Conservation (phyloP, 2,329 filamentous ascomycete species). For the Furcasterigmium furcatum region DNA sequence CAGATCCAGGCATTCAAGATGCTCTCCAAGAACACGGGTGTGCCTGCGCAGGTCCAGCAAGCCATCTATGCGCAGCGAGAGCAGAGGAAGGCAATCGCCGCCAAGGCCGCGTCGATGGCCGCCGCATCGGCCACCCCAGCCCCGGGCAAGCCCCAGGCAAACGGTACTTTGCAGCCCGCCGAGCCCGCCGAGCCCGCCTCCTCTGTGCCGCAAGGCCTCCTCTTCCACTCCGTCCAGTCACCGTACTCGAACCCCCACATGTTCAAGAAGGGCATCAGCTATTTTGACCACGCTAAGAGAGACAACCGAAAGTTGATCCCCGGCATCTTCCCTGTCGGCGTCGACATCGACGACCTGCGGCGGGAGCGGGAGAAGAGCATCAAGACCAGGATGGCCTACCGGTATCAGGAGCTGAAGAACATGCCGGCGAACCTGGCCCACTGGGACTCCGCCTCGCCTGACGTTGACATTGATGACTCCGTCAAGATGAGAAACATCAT, state of each 20-base stretch:
- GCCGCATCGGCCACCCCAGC: slow-evolving; percentile 20
- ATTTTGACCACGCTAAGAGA: slow-evolving; percentile 73
- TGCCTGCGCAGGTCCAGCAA: slow-evolving; percentile 76
- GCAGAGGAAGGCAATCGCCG: slow-evolving; percentile 57
- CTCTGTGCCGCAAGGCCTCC: slow-evolving; percentile 34
- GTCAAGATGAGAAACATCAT: slow-evolving; percentile 89
- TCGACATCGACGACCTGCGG: slow-evolving; percentile 81
- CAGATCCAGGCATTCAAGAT: slow-evolving; percentile 93
- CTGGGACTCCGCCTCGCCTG: slow-evolving; percentile 75
- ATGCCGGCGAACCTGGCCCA: slow-evolving; percentile 82
- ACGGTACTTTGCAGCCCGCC: not conserved
- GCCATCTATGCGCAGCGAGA: slow-evolving; percentile 75
- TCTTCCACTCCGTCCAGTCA: slow-evolving; percentile 72
- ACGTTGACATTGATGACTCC: slow-evolving; percentile 69
- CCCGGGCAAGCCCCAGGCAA: slow-evolving; percentile 7
- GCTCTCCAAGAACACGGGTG: slow-evolving; percentile 79
- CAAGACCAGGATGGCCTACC: slow-evolving; percentile 84
- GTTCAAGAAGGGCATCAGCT: slow-evolving; percentile 63
- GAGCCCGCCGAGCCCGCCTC: slow-evolving; percentile 16
- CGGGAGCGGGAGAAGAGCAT: slow-evolving; percentile 85
- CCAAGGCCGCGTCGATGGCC: slow-evolving; percentile 41
- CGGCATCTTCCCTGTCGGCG: slow-evolving; percentile 81
- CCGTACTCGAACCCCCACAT: slow-evolving; percentile 57
- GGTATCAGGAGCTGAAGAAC: slow-evolving; percentile 79
- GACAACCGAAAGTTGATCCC: slow-evolving; percentile 78